phyloP scores from a whole-genome alignment of 2,329 filamentous ascomycete species.

The Xylariaceae sp. region DNA sequence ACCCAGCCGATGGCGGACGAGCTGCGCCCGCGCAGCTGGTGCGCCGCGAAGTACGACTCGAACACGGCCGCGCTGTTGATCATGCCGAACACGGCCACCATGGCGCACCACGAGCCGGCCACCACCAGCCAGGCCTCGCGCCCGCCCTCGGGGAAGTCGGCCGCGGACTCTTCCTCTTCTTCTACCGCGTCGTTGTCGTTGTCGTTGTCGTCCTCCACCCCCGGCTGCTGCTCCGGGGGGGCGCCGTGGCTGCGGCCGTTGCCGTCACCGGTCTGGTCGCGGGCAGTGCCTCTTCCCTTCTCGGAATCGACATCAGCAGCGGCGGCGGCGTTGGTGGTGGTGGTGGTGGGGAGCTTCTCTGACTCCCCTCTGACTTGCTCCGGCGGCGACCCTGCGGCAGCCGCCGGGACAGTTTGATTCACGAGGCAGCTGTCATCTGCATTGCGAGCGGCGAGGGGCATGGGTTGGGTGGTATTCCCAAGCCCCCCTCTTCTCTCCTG shows the following conservation, averaged over 20 bases:
- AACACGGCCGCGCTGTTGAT: slow-evolving; percentile 72
- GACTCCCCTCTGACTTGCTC: slow-evolving; percentile 4
- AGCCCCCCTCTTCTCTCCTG: no score
- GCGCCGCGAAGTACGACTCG: slow-evolving; percentile 64
- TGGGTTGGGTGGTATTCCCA: no score
- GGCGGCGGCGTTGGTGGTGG: no score
- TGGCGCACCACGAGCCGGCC: slow-evolving; percentile 65
- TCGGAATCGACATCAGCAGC: no score
- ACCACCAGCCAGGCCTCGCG: slow-evolving; percentile 67
- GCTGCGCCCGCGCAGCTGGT: slow-evolving; percentile 63
- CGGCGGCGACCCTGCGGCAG: slow-evolving; percentile 9
- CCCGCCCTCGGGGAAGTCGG: slow-evolving; percentile 66
- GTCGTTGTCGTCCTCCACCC: background rate
- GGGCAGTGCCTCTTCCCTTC: no score
- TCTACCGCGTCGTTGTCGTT: slow-evolving; percentile 6
- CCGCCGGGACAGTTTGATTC: slow-evolving; percentile 22
- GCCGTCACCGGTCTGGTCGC: background rate
- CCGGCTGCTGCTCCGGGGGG: background rate
- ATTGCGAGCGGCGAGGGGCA: slow-evolving; percentile 15
- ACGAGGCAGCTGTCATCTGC: slow-evolving; percentile 23
- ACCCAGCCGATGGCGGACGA: slow-evolving; percentile 76
- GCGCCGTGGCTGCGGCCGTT: background rate
- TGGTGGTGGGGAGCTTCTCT: background rate
- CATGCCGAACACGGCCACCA: slow-evolving; percentile 63
- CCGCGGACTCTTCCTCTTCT: slow-evolving; percentile 12